Conservation (phyloP, 176 grass and related monocot species). For the Raddia guianensis region DNA sequence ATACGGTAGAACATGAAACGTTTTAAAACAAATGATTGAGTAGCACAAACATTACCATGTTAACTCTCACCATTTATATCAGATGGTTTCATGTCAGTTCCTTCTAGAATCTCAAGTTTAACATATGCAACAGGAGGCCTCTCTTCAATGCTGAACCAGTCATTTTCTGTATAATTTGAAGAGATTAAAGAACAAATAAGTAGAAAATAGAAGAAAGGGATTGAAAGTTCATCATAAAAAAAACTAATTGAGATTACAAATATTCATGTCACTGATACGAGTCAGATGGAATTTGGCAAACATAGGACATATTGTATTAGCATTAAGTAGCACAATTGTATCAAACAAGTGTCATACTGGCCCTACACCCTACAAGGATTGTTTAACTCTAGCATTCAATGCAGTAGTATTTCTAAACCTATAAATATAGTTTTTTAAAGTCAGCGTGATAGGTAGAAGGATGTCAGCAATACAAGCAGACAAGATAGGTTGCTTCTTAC, state of each 20-base stretch:
- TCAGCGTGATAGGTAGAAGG: neutral
- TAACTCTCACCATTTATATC: conserved; percentile 85
- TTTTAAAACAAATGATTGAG: conserved; percentile 32
- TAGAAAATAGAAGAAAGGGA: neutral
- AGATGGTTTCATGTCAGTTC: conserved; percentile 89
- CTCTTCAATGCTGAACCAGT: conserved; percentile 90
- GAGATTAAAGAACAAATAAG: conserved; percentile 1
- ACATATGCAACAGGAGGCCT: conserved; percentile 75
- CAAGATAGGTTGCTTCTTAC: conserved; percentile 45
- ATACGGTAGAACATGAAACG: conserved; percentile 24
- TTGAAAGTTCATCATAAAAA: conserved; percentile 24
- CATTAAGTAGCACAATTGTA: conserved; percentile 12
- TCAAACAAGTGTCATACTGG: conserved; percentile 33
- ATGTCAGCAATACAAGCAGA: conserved; percentile 37
- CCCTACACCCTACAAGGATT: conserved; percentile 5
- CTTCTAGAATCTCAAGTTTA: conserved; percentile 90
- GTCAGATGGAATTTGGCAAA: conserved; percentile 14
- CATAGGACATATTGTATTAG: neutral
- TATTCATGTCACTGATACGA: conserved; percentile 12
- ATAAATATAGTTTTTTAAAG: neutral
- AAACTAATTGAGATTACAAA: neutral
- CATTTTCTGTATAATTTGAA: conserved; percentile 53
- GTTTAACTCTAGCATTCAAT: conserved; percentile 1
- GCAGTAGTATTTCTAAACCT: conserved; percentile 18
- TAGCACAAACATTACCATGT: conserved; percentile 1